Conservation (phyloP, 805 yeast species). For the Huiozyma naganishii region DNA sequence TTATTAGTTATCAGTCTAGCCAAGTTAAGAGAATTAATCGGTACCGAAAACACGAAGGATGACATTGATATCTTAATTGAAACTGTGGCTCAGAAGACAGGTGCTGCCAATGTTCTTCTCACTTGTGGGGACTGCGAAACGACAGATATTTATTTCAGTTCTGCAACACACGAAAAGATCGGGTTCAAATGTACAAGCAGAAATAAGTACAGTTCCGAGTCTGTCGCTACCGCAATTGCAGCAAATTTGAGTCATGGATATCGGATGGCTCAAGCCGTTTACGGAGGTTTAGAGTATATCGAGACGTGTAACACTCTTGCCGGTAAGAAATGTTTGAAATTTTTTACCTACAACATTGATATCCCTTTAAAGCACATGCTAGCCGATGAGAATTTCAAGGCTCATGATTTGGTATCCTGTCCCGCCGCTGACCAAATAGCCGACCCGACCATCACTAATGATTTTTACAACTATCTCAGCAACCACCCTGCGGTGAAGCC, state of each 20-base stretch:
- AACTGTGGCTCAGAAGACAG: neutral
- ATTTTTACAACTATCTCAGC: conserved; percentile 39
- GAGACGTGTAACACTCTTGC: conserved; percentile 49
- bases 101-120: conserved; percentile 39
- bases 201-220: conserved; percentile 41
- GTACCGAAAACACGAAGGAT: conserved; percentile 17
- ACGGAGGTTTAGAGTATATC: conserved; percentile 49
- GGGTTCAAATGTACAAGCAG: conserved; percentile 12
- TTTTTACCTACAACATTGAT: conserved; percentile 41
- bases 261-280: conserved; percentile 38
- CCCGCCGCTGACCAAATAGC: neutral
- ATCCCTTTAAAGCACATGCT: conserved; percentile 27
- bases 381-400: conserved; percentile 21
- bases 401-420: conserved; percentile 8
- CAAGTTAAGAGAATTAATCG: conserved; percentile 43
- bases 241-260: conserved; percentile 54
- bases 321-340: conserved; percentile 54
- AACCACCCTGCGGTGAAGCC: conserved; percentile 43
- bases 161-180: neutral
- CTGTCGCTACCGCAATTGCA: conserved; percentile 70
- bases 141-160: neutral
- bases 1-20: conserved; percentile 64
- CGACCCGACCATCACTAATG: conserved; percentile 1
- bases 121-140: conserved; percentile 69
- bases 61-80: conserved; percentile 34